A percentile compares a stretch with the other conserved stretches of the same genome.
phyloP scores from a whole-genome alignment of 805 yeast genomes.

The Barnettozyma sp. region DNA sequence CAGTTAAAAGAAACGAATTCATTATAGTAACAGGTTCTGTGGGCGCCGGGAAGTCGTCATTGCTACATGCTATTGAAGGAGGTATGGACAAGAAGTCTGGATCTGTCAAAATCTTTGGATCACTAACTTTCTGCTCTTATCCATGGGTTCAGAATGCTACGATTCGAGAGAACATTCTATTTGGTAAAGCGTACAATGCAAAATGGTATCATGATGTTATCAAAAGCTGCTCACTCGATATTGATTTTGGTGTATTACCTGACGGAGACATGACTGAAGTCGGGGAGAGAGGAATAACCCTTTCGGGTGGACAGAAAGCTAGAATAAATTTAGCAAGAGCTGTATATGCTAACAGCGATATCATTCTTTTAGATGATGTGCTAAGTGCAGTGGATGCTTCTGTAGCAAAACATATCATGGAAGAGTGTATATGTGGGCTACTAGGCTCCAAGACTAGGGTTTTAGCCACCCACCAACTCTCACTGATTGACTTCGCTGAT shows the following conservation, averaged over 20 bases:
- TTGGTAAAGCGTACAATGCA: conserved; percentile 52
- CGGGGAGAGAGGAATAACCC: conserved; percentile 79
- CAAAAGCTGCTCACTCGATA: conserved; percentile 57
- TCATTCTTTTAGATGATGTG: conserved; percentile 69
- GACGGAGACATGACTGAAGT: conserved; percentile 76
- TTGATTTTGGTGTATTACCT: conserved; percentile 59
- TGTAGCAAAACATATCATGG: conserved; percentile 75
- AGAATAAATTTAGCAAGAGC: conserved; percentile 75
- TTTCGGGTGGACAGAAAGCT: conserved; percentile 90
- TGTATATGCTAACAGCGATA: conserved; percentile 62
- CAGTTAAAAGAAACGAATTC: conserved; percentile 58
- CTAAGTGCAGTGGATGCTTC: conserved; percentile 82
- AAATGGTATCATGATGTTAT: conserved; percentile 47
- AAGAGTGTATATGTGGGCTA: conserved; percentile 56
- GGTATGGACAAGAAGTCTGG: conserved; percentile 57
- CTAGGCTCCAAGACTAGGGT: conserved; percentile 56
- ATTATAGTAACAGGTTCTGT: conserved; percentile 71
- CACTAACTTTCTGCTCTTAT: conserved; percentile 47
- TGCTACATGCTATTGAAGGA: conserved; percentile 66
- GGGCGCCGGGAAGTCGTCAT: conserved; percentile 77
- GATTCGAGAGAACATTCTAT: conserved; percentile 63
- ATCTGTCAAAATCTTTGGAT: conserved; percentile 44
- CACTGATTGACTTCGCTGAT: conserved; percentile 63
- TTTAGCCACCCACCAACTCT: conserved; percentile 79
- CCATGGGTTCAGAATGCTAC: conserved; percentile 87